Base-by-base conservation (phyloP, 805 yeast species). In the Metschnikowia reukaufii region DNA sequence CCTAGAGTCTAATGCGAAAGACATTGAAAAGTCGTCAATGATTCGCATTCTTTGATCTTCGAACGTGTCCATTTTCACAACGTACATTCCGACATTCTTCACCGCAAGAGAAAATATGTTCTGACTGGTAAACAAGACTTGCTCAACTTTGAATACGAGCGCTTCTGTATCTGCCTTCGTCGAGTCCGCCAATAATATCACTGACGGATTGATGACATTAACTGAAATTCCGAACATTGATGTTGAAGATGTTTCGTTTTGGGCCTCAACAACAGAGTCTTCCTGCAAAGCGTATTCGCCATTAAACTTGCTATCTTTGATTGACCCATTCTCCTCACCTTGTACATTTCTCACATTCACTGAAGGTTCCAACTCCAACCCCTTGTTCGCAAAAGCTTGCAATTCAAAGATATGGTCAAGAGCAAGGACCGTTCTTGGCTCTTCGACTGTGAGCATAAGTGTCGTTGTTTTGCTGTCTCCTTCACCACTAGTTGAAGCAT, bases 11-110 rank as follows among this genome's bases (percentile, higher is more conserved):
- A 86, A 67, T 0, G 88, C 79, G 46, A 87, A 74, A 1, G 90
- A 81, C 2, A 89, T 68, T 1, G 96, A 86, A 64, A 92, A 94
- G 57, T 94, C 97, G 64, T 94, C 97, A 49, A 94, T 74, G 23
- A 94, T 77, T 45, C 97, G 72, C 42, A 90, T 70, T 44, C 84
- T 74, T 45, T 76, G 76, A 9, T 77, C 76, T n/a, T 83, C 84
- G 42, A 74, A 76, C 4, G 78, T 61, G 54, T 84, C 77, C 96
- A 94, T 90, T 19, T 73, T 76, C 39, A 90, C 81, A 49, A 94
- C 68, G 59, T 87, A 94, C 84, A 94, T 81, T 2, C 98, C 97
- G 43, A 90, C 80, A 49, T 86, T 88, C 52, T 83, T 78, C 0
- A 88, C 84, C 21, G 87, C 81, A 5, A 90, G 61, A 0, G 92